Conservation (phyloP, 2,329 filamentous ascomycete genomes). For the Scedosporium dehoogii region DNA sequence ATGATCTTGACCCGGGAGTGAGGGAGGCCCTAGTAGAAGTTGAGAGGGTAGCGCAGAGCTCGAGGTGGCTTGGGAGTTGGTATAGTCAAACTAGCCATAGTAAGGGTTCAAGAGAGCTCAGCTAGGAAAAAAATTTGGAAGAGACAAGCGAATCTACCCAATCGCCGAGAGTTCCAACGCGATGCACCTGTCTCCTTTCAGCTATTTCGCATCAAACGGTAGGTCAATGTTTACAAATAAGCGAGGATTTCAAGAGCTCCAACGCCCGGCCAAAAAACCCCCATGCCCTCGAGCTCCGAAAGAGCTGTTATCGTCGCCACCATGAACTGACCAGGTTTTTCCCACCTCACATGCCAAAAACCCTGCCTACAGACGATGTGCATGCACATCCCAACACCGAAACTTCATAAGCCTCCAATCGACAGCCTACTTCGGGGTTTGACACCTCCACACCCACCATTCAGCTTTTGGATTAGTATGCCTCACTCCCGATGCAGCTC, state of each 20-base stretch:
- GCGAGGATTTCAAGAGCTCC: neutral
- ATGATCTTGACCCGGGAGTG: constrained; percentile 37
- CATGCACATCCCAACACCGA: neutral
- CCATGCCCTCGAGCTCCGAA: neutral
- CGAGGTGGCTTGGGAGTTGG: constrained; percentile 65
- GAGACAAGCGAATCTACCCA: neutral
- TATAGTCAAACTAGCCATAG: constrained; percentile 14
- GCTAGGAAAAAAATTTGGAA: neutral
- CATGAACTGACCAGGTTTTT: neutral
- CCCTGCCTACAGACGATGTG: neutral
- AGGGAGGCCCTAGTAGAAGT: constrained; percentile 51
- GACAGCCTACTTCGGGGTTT: neutral
- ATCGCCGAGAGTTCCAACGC: too few species aligned
- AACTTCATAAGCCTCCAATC: neutral
- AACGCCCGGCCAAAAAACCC: neutral
- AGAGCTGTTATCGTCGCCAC: neutral
- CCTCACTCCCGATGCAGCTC: neutral
- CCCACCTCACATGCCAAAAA: neutral
- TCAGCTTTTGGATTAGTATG: neutral
- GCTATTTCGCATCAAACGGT: too few species aligned
- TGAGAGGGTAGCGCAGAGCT: constrained; percentile 45
- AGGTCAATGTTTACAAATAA: too few species aligned
- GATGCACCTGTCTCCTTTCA: neutral
- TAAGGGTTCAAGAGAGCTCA: neutral
- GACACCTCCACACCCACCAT: neutral